Evolutionary conservation across 2,329 filamentous ascomycete genomes (phyloP), one percentile per base, ranked within the genome.

Genomic region (Arthrobotrys musiformis): DNA sequence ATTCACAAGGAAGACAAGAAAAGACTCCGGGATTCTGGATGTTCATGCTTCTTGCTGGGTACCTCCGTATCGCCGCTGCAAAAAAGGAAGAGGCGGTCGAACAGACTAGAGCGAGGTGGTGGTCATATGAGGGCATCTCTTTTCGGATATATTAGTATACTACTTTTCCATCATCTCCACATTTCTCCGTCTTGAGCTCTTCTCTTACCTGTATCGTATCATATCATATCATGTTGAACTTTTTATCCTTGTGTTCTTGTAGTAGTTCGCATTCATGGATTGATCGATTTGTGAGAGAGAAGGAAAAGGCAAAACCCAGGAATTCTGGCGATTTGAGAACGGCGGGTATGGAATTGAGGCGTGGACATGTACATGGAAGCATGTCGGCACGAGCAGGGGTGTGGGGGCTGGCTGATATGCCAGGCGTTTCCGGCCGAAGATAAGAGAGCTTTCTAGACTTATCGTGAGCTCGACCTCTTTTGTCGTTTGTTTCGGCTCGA

Each of bases 111-210:
- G 28, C 28, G 4, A 66, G 35, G 24, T 37, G 35, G 24, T 37
- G 67, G 67, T 70, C 67, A 70, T 54, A 54, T 70, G 67, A 70
- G 67, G 26, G 42, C 4, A 52, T 63, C 61, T 60, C 67, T 63
- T 70, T 70, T 70, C 35, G 67, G 67, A 63, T 50, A 24, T 9
- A 2, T 9, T 35, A 33, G n/a, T 35, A 54, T 54, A 11, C 13
- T 17, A n/a, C n/a, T n/a, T n/a, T n/a, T n/a, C n/a, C n/a, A 26
- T 24, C 54, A 40, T 58, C 54, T 40, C 54, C 54, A 58, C 54
- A 58, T 40, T 40, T 22, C 24, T 19, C 11, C 8, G 5, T 11
- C n/a, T 15, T 19, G n/a, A n/a, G n/a, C n/a, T 15, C 1, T 22
- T 22, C 24, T 30, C 48, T 13, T 17, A 52, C 13, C 19, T 13